Conservation (phyloP, 2,329 filamentous ascomycete species). For the Akanthomyces dipterigenus region DNA sequence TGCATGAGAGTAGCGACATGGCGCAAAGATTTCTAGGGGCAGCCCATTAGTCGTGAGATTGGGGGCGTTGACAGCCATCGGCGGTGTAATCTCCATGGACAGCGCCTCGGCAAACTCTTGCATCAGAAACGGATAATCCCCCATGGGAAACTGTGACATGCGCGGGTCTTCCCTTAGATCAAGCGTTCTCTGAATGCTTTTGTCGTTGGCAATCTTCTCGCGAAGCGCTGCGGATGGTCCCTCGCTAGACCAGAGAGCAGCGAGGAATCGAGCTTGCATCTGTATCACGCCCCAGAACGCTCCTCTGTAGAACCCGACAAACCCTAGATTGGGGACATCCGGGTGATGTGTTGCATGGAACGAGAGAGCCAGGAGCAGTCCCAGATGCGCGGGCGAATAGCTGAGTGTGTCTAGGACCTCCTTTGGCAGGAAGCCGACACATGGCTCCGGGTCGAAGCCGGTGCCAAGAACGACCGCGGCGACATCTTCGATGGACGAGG, state of each 20-base stretch:
- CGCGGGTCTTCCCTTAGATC: conserved; percentile 45
- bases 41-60: conserved; percentile 33
- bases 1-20: conserved; percentile 44
- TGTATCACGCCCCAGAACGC: conserved; percentile 86
- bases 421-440: conserved; percentile 57
- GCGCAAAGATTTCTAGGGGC: conserved; percentile 48
- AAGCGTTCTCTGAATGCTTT: conserved; percentile 39
- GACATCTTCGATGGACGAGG: conserved; percentile 43
- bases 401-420: conserved; percentile 50
- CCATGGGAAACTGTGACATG: conserved; percentile 71
- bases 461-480: conserved; percentile 68
- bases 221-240: conserved; percentile 23
- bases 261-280: conserved; percentile 69
- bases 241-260: conserved; percentile 48
- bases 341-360: conserved; percentile 60
- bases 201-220: conserved; percentile 36
- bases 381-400: conserved; percentile 45
- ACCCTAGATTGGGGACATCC: conserved; percentile 58
- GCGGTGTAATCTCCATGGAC: conserved; percentile 37
- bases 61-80: conserved; percentile 22
- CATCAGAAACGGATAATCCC: conserved; percentile 71
- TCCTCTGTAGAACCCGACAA: conserved; percentile 77
- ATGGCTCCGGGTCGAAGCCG: conserved; percentile 60
- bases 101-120: conserved; percentile 60
- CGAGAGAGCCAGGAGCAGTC: conserved; percentile 59